Base-by-base conservation (phyloP, 257 asterid genomes). In the Capsicum baccatum region DNA sequence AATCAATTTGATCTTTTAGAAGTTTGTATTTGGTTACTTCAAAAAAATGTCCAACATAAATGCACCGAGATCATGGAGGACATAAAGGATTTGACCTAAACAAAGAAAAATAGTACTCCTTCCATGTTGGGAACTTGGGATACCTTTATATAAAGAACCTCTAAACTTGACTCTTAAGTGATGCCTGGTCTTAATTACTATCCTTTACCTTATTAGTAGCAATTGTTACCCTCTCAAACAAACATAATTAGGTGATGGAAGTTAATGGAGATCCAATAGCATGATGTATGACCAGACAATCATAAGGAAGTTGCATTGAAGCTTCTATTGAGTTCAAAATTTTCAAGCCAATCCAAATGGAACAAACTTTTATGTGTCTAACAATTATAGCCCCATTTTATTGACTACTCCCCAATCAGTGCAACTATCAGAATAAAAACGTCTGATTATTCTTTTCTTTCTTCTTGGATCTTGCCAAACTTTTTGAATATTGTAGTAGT, bases 311-410 rank as follows among this genome's bases (percentile, higher is more conserved):
- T 83, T 91, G 83, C 91, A 68, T 8, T 6, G 91, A 92, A 91
- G 85, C 85, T 74, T 81, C 37, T 57, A 5, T 8, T 3, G 66
- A 9, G 70, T 63, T 33, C 15, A 0, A 64, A 66, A 59, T 83
- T 67, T 70, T 88, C 57, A 79, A 87, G 85, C 83, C 90, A 84
- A 82, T 68, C 86, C 67, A 74, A 79, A 9, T 86, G 47, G 47
- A 70, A 71, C 62, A 33, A 66, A 58, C 83, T 79, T 82, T 85
- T 88, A 87, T 95, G 91, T 91, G 91, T 91, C 90, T 88, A 89
- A 90, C 91, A 67, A 73, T 59, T 6, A 69, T 69, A 82, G 93
- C 95, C 95, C 85, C 73, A 85, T 57, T 87, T 92, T 52, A 86
- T 92, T 93, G 97, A 93, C 97, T 86, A 73, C 88, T 56, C 59